A percentile compares a stretch with the other conserved stretches of the same genome.
These are phyloP conservation scores for Dothideomycetidae sp. DNA, from an alignment of 2,329 filamentous ascomycete genomes.

Conservation along the genomic window DNA sequence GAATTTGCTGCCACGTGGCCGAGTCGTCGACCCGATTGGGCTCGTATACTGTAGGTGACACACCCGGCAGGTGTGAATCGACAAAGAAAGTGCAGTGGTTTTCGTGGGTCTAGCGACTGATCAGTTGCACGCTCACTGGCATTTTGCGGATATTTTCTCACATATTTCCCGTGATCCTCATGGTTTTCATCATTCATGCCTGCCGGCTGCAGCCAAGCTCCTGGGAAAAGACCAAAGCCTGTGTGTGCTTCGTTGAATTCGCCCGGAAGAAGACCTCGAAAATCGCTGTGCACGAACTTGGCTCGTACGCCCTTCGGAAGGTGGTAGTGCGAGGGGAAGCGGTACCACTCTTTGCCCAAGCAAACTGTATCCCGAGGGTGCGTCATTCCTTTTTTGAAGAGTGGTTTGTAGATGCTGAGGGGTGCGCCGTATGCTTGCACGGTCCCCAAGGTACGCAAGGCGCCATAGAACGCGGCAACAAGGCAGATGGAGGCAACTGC, in stretches of 20 bases:
- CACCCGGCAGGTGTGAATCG: constrained; percentile 64
- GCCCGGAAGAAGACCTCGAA: constrained; percentile 74
- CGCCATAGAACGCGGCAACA: constrained; percentile 47
- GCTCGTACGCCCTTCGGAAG: constrained; percentile 69
- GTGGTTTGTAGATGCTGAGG: constrained; percentile 51
- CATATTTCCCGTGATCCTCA: constrained; percentile 79
- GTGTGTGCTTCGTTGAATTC: constrained; percentile 65
- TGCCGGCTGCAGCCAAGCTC: constrained; percentile 66
- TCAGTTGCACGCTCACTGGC: no score
- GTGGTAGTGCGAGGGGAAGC: constrained; percentile 87
- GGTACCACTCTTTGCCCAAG: constrained; percentile 95
- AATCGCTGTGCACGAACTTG: constrained; percentile 85
- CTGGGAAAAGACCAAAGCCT: constrained; percentile 60
- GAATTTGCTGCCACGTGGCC: constrained; percentile 62
- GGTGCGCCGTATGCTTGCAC: constrained; percentile 76
- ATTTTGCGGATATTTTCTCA: no score
- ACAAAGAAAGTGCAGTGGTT: constrained; percentile 68
- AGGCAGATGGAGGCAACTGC: constrained; percentile 33
- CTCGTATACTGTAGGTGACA: constrained; percentile 50
- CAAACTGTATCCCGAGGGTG: constrained; percentile 58
- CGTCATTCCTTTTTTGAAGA: constrained; percentile 44
- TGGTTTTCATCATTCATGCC: constrained; percentile 89
- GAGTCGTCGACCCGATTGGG: constrained; percentile 65
- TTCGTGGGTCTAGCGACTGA: constrained; percentile 58
- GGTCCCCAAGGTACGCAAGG: constrained; percentile 61